Percentiles rank a stretch among this genome's conserved stretches.
Conservation (phyloP, 345 rosid genomes). For the Mangifera indica region DNA sequence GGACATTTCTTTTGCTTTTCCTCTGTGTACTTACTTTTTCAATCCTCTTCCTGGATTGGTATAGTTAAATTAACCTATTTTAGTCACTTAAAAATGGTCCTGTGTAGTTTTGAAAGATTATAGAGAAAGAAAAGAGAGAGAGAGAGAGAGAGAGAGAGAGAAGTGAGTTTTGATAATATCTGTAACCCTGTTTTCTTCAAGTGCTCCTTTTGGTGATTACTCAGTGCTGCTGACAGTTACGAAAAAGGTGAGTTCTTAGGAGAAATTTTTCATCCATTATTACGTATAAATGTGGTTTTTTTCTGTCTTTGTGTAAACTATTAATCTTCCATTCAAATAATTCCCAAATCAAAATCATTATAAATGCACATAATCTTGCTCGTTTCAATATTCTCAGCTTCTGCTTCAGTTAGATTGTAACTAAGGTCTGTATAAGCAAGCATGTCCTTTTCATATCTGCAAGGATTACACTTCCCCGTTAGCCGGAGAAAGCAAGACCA, state of each 20-base stretch:
- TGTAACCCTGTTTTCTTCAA: not conserved
- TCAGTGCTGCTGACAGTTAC: no score
- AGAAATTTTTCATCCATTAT: no score
- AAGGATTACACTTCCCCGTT: not conserved
- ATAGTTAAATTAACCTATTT: slow-evolving; percentile 35
- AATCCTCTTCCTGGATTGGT: slow-evolving; percentile 92
- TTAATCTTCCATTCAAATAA: slow-evolving; percentile 41
- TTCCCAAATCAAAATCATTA: slow-evolving; percentile 30
- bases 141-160: not conserved
- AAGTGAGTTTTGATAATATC: not conserved
- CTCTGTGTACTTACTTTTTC: slow-evolving; percentile 82
- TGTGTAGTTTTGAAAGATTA: slow-evolving; percentile 3
- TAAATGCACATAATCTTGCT: no score
- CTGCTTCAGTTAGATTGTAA: slow-evolving; percentile 54
- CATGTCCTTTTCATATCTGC: slow-evolving; percentile 84
- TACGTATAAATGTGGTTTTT: no score
- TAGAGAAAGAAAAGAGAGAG: not conserved
- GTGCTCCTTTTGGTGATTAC: not conserved
- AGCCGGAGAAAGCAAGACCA: slow-evolving; percentile 37
- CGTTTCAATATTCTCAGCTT: slow-evolving; percentile 62
- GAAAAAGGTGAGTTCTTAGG: no score
- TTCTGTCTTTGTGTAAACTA: slow-evolving; percentile 46
- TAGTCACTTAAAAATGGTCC: not conserved
- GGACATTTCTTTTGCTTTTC: slow-evolving; percentile 84
- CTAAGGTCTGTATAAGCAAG: slow-evolving; percentile 75